A percentile compares a stretch with the other conserved stretches of the same genome.
These are phyloP conservation scores for Sarocladium brachiariae DNA, from an alignment of 2,329 filamentous ascomycete genomes.

Conservation along the genomic window DNA sequence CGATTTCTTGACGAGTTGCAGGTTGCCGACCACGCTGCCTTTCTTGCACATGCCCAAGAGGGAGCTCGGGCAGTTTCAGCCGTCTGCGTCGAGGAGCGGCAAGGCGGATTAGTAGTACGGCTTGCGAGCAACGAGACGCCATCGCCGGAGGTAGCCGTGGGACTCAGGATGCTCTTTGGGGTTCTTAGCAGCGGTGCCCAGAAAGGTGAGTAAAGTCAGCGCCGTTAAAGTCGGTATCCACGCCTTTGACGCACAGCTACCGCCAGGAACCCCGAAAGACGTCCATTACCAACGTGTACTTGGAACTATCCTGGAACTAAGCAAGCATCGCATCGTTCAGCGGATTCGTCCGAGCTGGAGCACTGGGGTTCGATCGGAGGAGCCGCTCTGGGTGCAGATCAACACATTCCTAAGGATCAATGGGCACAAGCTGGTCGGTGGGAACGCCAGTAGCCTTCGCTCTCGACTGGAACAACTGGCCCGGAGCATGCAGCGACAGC, in stretches of 20 bases:
- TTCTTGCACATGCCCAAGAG: not conserved
- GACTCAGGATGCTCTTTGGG: not conserved
- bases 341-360: not conserved
- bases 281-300: not conserved
- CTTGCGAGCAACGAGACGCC: not conserved
- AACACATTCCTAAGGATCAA: not conserved
- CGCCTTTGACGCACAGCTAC: not conserved
- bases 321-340: not conserved
- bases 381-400: not conserved
- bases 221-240: not conserved
- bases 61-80: not conserved
- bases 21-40: not conserved
- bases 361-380: not conserved
- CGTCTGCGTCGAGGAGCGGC: not conserved
- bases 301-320: not conserved
- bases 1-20: not conserved
- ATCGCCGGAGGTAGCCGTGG: not conserved
- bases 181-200: not conserved
- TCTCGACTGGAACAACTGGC: not conserved
- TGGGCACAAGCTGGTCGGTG: not conserved
- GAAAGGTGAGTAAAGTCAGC: not conserved
- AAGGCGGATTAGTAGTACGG: not conserved
- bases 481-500: not conserved
- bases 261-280: not conserved
- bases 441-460: not conserved